These are phyloP conservation scores for Globisporangium barbulae DNA, from an alignment of 352 stramenopile genomes.

Conservation along the genomic window DNA sequence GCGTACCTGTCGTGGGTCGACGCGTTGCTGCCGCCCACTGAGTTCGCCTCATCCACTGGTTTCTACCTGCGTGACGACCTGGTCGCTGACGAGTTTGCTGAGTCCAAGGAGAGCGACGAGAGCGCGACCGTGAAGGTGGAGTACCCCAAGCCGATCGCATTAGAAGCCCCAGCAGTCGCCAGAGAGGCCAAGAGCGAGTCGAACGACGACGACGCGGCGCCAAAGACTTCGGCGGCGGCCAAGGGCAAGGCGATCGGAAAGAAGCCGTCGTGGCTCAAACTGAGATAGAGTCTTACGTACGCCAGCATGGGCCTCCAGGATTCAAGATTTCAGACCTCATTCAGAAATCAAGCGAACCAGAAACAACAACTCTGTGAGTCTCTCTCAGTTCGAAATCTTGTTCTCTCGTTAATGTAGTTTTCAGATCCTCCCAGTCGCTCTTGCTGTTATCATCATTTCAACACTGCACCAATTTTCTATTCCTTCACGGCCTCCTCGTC, in stretches of 20 bases:
- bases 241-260: conserved; percentile 39
- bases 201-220: conserved; percentile 23
- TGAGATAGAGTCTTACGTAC: conserved; percentile 18
- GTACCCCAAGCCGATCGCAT: conserved; percentile 47
- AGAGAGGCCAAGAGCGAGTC: conserved; percentile 15
- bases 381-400: neutral
- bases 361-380: neutral
- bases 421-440: conserved; percentile 1
- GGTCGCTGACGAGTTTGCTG: conserved; percentile 32
- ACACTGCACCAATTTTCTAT: conserved; percentile 11
- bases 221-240: conserved; percentile 27
- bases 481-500: neutral
- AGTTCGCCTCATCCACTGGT: conserved; percentile 19
- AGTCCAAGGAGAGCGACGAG: conserved; percentile 37
- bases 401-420: conserved; percentile 5
- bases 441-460: neutral
- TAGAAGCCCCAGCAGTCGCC: conserved; percentile 19
- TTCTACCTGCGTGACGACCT: conserved; percentile 64
- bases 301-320: neutral
- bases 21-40: conserved; percentile 13
- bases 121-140: conserved; percentile 19
- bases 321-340: neutral
- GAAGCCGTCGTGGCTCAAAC: conserved; percentile 76
- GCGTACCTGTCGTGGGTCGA: conserved; percentile 74
- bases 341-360: neutral